Evolutionary conservation across 2,329 filamentous ascomycete genomes (phyloP), one percentile per base, ranked within the genome.

Genomic region (Colletotrichum destructivum): DNA sequence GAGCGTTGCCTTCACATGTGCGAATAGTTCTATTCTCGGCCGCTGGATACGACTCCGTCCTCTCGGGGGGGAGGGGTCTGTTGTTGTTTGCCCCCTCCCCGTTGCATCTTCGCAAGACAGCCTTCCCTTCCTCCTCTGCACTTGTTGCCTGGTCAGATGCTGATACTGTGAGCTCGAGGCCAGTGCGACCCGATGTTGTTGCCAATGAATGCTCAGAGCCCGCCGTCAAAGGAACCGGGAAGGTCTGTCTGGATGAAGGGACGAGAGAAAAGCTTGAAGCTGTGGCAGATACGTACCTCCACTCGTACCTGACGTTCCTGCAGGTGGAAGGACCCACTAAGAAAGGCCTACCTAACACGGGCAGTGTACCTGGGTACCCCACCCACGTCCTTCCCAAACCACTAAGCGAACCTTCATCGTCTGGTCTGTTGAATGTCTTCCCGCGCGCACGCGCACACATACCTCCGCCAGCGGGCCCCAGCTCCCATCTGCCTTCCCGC

Each of bases 171-270:
- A 21, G 2, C n/a, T 16, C 23, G 66, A 51, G 42, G 35, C 61
- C 61, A 54, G 18, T 62, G 60, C 46, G 59, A 40, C 5, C 13
- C 44, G 15, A 62, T 35, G 31, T 35, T 35, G 31, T 35, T 35
- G 31, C 31, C 31, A 35, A 35, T 11, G 9, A 40, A 51, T 51
- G 59, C 31, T 23, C 59, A 49, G 8, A 46, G 18, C 44, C 31
- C 21, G 23, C n/a, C 15, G 40, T 26, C 31, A 26, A 52, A 26
- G 31, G 47, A 47, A 26, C 68, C 54, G 56, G n/a, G 68, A 31
- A 68, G 55, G 51, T 71, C 51, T 68, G 31, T 35, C 31, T 35
- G 31, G 64, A 71, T 62, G 64, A 71, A 71, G 51, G 64, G 69
- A 54, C 64, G 42, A 52, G 21, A 15, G 44, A 9, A 68, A 16